Evolutionary conservation across 805 yeast species (phyloP).

Genomic region (Candida ovalis): DNA sequence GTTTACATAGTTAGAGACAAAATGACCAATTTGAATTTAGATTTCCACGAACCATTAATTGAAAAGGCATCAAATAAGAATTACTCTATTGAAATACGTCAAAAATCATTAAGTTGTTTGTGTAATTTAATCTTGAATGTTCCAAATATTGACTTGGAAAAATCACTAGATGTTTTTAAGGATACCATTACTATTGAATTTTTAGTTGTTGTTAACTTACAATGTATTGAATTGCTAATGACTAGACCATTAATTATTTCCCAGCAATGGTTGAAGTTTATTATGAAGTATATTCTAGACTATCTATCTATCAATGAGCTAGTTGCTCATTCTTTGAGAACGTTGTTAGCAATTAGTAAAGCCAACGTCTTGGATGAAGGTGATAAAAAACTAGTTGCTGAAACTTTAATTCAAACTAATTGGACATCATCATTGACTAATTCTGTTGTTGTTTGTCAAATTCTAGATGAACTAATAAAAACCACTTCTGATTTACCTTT

Average conservation of each 20-base stretch:
- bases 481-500: slow-evolving; percentile 3
- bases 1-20: slow-evolving; percentile 8
- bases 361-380: slow-evolving; percentile 7
- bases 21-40: slow-evolving; percentile 2
- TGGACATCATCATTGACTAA: slow-evolving; percentile 8
- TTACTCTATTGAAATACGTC: slow-evolving; percentile 31
- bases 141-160: slow-evolving; percentile 1
- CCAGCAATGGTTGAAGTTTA: slow-evolving; percentile 18
- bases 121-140: slow-evolving; percentile 16
- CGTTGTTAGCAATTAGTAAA: slow-evolving; percentile 12
- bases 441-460: slow-evolving; percentile 7
- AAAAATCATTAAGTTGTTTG: slow-evolving; percentile 23
- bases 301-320: slow-evolving; percentile 21
- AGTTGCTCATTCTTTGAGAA: slow-evolving; percentile 14
- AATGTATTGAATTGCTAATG: slow-evolving; percentile 19
- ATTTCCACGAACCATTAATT: slow-evolving; percentile 14
- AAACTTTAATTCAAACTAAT: background rate
- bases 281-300: slow-evolving; percentile 16
- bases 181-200: slow-evolving; percentile 28
- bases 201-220: slow-evolving; percentile 21
- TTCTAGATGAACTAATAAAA: slow-evolving; percentile 11
- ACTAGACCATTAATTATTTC: slow-evolving; percentile 5
- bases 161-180: slow-evolving; percentile 17
- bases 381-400: slow-evolving; percentile 4
- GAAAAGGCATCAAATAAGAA: slow-evolving; percentile 28